Evolutionary conservation across 208 protist genomes (phyloP).

Genomic region (Perkinsela sp.): DNA sequence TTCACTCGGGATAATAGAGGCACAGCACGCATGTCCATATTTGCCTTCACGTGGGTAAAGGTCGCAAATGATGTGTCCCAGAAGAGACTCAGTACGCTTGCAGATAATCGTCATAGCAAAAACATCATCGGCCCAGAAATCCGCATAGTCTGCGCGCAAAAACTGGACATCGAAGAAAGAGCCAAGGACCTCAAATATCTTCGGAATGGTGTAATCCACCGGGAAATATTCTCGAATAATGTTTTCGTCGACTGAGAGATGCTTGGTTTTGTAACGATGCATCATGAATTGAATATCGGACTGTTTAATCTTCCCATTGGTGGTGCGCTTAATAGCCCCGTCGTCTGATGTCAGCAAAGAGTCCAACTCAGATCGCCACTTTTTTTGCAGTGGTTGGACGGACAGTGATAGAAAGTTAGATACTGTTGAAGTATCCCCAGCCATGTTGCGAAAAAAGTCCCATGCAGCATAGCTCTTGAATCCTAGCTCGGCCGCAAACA

Average conservation of each 20-base stretch:
- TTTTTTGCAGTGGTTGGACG: conserved; percentile 29
- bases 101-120: conserved; percentile 13
- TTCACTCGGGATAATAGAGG: conserved; percentile 30
- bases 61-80: conserved; percentile 45
- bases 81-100: conserved; percentile 4
- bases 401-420: conserved; percentile 22
- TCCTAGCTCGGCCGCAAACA: conserved; percentile 18
- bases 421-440: conserved; percentile 22
- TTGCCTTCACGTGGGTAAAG: conserved; percentile 54
- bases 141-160: conserved; percentile 23
- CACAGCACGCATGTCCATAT: conserved; percentile 41
- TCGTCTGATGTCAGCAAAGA: conserved; percentile 28
- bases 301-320: conserved; percentile 15
- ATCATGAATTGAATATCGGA: conserved; percentile 51
- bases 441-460: conserved; percentile 42
- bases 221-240: conserved; percentile 55
- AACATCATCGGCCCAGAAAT: conserved; percentile 27
- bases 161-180: conserved; percentile 44
- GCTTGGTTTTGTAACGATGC: conserved; percentile 32
- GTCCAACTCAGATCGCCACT: conserved; percentile 22
- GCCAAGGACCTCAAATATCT: conserved; percentile 42
- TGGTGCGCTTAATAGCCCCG: conserved; percentile 22
- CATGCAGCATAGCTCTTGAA: conserved; percentile 33
- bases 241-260: conserved; percentile 39
- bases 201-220: conserved; percentile 30